These are phyloP conservation scores for Fusarium ambrosium DNA, from an alignment of 2,329 filamentous ascomycete genomes.

Conservation along the genomic window DNA sequence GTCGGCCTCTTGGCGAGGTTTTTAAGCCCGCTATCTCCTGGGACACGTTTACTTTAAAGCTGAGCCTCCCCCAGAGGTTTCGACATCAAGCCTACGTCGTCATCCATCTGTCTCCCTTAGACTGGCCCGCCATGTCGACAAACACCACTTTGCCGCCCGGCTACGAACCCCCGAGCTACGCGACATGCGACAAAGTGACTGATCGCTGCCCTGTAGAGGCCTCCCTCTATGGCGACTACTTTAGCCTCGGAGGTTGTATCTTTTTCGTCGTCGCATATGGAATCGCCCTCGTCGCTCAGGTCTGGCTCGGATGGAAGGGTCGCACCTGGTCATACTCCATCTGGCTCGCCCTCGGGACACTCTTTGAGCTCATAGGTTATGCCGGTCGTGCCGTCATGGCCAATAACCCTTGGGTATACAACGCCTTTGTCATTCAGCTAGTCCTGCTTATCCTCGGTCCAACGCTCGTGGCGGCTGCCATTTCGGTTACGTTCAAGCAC, in stretches of 20 bases:
- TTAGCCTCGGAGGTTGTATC: slow-evolving; percentile 40
- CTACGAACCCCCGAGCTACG: slow-evolving; percentile 29
- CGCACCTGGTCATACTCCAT: slow-evolving; percentile 57
- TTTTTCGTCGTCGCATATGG: slow-evolving; percentile 55
- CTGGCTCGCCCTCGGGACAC: slow-evolving; percentile 52
- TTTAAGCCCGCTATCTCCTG: not conserved
- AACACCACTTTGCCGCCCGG: slow-evolving; percentile 4
- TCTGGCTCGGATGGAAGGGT: slow-evolving; percentile 50
- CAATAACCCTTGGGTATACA: slow-evolving; percentile 56
- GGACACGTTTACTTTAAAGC: not conserved
- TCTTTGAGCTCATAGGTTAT: slow-evolving; percentile 59
- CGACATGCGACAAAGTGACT: slow-evolving; percentile 27
- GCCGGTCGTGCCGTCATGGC: slow-evolving; percentile 56
- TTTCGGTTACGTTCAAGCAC: slow-evolving; percentile 61
- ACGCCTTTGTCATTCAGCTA: slow-evolving; percentile 58
- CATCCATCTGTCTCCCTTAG: not conserved
- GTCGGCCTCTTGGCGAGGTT: not conserved
- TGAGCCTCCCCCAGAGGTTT: not conserved
- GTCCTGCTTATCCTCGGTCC: slow-evolving; percentile 58
- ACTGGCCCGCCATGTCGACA: not conserved
- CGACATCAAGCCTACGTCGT: not conserved
- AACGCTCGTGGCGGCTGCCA: slow-evolving; percentile 58
- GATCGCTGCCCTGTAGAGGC: slow-evolving; percentile 40
- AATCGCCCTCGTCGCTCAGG: slow-evolving; percentile 51
- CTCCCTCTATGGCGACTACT: slow-evolving; percentile 45